These are phyloP conservation scores for Aspergillus novoparasiticus DNA, from an alignment of 2,329 filamentous ascomycete genomes.

Conservation along the genomic window DNA sequence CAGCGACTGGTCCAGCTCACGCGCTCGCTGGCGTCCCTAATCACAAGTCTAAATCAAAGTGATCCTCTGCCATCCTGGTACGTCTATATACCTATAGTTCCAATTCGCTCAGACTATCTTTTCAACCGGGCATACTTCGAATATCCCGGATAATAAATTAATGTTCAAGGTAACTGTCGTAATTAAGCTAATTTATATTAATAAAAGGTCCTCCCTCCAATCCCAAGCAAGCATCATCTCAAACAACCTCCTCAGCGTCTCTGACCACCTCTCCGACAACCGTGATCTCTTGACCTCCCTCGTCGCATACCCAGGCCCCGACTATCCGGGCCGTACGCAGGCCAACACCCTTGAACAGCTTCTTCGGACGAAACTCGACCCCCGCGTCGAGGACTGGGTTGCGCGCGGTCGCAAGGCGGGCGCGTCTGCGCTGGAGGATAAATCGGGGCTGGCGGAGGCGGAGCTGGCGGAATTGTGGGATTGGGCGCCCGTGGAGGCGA, in stretches of 20 bases:
- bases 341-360: conserved; percentile 65
- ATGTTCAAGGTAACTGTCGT: no score
- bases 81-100: conserved; percentile 22
- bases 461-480: conserved; percentile 64
- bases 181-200: background rate
- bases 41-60: conserved; percentile 61
- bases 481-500: conserved; percentile 54
- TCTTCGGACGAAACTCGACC: conserved; percentile 81
- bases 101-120: background rate
- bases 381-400: conserved; percentile 73
- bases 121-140: background rate
- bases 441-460: conserved; percentile 40
- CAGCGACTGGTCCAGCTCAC: conserved; percentile 69
- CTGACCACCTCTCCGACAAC: conserved; percentile 66
- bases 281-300: conserved; percentile 68
- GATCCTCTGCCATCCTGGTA: conserved; percentile 71
- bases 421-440: conserved; percentile 12
- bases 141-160: background rate
- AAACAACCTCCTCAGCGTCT: conserved; percentile 68
- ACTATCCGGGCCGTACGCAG: conserved; percentile 71
- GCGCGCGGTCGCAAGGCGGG: conserved; percentile 56
- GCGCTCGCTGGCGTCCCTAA: conserved; percentile 67
- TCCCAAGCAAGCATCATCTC: conserved; percentile 72
- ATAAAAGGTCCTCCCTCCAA: conserved; percentile 67
- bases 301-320: conserved; percentile 74